Evolutionary conservation across 2,329 filamentous ascomycete species (phyloP).

Genomic region (Diaporthe ilicicola): DNA sequence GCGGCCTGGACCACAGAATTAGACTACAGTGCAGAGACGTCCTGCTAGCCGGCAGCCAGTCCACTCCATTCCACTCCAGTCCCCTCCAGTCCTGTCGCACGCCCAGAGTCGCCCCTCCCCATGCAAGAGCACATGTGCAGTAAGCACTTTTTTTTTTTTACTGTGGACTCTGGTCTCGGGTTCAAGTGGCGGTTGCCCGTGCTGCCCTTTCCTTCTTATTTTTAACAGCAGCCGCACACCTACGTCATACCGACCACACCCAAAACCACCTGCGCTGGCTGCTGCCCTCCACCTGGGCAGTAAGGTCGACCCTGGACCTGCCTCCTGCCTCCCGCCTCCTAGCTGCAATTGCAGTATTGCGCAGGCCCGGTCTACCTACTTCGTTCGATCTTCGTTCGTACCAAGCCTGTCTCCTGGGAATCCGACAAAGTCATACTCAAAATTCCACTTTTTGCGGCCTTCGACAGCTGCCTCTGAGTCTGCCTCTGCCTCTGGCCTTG

Average conservation of each 20-base stretch:
- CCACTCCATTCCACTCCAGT: not conserved
- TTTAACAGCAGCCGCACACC: constrained; percentile 22
- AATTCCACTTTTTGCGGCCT: constrained; percentile 3
- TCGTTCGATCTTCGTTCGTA: constrained; percentile 10
- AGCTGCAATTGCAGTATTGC: constrained; percentile 18
- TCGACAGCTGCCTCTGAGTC: not conserved
- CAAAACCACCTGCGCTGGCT: constrained; percentile 15
- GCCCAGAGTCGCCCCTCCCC: not conserved
- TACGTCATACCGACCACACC: constrained; percentile 25
- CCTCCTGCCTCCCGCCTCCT: not conserved
- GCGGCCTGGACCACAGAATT: not conserved
- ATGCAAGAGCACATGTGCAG: not conserved
- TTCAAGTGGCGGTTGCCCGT: constrained; percentile 8
- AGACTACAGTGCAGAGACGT: not conserved
- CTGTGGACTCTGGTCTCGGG: not conserved
- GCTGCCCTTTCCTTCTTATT: constrained; percentile 19
- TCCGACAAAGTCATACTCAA: constrained; percentile 12
- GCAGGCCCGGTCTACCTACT: not conserved
- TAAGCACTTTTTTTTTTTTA: not conserved
- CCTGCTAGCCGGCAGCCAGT: not conserved
- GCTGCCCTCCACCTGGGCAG: constrained; percentile 4
- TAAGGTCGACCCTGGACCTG: constrained; percentile 14
- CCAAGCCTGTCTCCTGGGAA: not conserved
- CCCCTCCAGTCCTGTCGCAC: not conserved
- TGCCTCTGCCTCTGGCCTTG: not conserved